These are phyloP conservation scores for Moniliophthora roreri DNA, from an alignment of 1,284 basidiomycete species.

Conservation along the genomic window DNA sequence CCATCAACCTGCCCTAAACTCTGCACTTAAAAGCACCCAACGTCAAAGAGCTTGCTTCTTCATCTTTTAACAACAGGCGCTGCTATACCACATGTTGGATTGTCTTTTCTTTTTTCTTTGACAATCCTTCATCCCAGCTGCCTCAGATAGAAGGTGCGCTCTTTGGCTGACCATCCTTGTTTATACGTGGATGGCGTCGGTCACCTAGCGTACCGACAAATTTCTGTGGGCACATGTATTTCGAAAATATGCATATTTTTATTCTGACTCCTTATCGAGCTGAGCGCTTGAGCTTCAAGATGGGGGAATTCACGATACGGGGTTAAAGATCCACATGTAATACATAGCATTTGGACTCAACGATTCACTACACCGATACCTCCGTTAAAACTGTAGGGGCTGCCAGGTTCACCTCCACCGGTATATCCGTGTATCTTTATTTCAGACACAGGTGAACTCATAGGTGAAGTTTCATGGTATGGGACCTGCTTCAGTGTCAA, in stretches of 20 bases:
- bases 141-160: slow-evolving; percentile 59
- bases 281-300: neutral
- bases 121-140: slow-evolving; percentile 53
- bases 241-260: neutral
- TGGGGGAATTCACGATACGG: no score
- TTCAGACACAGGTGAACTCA: no score
- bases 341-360: no score
- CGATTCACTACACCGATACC: no score
- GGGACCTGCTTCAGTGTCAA: no score
- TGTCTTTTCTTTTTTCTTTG: slow-evolving; percentile 29
- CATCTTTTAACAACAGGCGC: slow-evolving; percentile 71
- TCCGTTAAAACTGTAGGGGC: no score
- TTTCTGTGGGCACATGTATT: neutral
- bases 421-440: no score
- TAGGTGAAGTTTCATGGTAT: no score
- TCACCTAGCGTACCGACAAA: slow-evolving; percentile 68
- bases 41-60: slow-evolving; percentile 21
- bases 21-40: no score
- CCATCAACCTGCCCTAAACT: slow-evolving; percentile 47
- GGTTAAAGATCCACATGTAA: no score
- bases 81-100: slow-evolving; percentile 57
- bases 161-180: slow-evolving; percentile 61
- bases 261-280: neutral
- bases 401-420: no score
- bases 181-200: slow-evolving; percentile 44